Evolutionary conservation across 2,329 filamentous ascomycete species (phyloP), one percentile per base, ranked within the genome.

Genomic region (Pestalotiopsis sp.): DNA sequence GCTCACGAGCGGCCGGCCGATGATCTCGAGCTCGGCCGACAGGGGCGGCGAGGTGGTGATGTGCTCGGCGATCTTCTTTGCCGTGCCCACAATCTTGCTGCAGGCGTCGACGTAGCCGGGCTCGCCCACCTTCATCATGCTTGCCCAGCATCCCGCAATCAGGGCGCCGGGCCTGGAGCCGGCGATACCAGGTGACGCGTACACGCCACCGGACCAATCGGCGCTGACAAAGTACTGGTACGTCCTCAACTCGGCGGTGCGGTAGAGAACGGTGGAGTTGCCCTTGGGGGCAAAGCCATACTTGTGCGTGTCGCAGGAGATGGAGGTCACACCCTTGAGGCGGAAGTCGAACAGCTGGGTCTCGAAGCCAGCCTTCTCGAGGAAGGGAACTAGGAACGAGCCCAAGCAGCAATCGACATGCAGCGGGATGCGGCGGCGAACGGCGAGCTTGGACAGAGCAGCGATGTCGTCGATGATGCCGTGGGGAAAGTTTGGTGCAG

Each of bases 201-300:
- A 99, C 9, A 99, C 94, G 75, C 96, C 96, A 69, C 96, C 96
- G 11, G 92, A 91, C 96, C 96, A 99, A 82, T 97, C 93, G 6
- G 96, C 92, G 39, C 92, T 93, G 78, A 99, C 92, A 81, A 97
- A 99, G 86, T 99, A 99, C 82, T 99, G 96, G 81, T 97, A 95
- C 68, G 90, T 90, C 74, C 96, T 90, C 73, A 97, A 88, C 61
- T 88, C 83, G 41, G 91, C 87, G 60, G 90, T 92, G 75, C 96
- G 93, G 86, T 99, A 99, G 57, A 99, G 87, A 14, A 97, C 87
- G 1, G 94, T 96, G 66, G 92, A 96, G 86, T 97, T 99, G 73
- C 96, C 96, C 84, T 99, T 99, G 66, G 96, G 96, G 1, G 96
- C 96, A 78, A 99, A 99, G 49, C 96, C 96, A 79, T 99, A 99